Conservation (phyloP, 768 basidiomycete genomes). For the Cytidiella melzeri region DNA sequence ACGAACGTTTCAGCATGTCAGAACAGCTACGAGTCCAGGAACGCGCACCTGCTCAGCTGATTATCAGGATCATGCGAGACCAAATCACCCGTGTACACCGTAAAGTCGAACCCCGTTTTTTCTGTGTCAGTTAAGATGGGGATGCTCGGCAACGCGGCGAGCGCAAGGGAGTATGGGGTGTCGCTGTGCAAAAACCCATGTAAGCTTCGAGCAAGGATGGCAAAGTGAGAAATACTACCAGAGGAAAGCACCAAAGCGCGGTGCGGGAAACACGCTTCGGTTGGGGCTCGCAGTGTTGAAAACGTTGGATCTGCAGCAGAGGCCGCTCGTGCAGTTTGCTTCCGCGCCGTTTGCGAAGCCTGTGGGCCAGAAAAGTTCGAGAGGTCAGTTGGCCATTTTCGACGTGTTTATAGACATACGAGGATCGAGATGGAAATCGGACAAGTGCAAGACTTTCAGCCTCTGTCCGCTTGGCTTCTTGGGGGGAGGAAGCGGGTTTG, state of each 20-base stretch:
- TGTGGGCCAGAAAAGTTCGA: constrained; percentile 20
- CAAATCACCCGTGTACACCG: constrained; percentile 68
- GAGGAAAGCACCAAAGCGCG: constrained; percentile 57
- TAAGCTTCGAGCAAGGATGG: not conserved
- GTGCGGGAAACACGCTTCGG: constrained; percentile 47
- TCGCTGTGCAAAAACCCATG: constrained; percentile 35
- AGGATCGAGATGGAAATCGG: constrained; percentile 73
- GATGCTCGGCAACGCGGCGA: constrained; percentile 60
- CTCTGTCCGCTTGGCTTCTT: constrained; percentile 57
- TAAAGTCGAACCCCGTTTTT: constrained; percentile 55
- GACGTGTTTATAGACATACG: constrained; percentile 33
- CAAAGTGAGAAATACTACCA: constrained; percentile 35
- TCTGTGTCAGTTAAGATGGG: constrained; percentile 59
- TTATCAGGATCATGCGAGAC: constrained; percentile 66
- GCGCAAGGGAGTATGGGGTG: constrained; percentile 52
- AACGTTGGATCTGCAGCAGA: constrained; percentile 58
- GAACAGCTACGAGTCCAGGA: too few species aligned
- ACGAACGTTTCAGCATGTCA: constrained; percentile 1
- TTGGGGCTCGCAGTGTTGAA: constrained; percentile 47
- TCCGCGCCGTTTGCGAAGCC: constrained; percentile 67
- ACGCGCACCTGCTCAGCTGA: constrained; percentile 55
- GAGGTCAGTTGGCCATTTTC: constrained; percentile 1
- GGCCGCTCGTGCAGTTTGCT: constrained; percentile 61
- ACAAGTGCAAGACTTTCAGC: constrained; percentile 70
- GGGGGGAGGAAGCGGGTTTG: constrained; percentile 52